Conservation (phyloP, 257 asterid genomes). For the Plantago elongata region DNA sequence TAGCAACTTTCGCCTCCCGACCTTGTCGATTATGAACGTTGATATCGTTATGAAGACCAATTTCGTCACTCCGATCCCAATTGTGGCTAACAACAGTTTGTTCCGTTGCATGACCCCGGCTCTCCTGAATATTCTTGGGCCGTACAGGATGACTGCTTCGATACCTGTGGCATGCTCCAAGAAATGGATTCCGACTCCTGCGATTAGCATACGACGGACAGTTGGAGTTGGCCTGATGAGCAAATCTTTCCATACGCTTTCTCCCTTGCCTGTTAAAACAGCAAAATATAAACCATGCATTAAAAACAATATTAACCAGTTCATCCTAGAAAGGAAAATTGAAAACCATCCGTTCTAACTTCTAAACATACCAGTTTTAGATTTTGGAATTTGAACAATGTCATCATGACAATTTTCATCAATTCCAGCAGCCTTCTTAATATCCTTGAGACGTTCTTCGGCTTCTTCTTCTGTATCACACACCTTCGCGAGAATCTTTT, state of each 20-base stretch:
- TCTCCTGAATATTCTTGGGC: slow-evolving; percentile 8
- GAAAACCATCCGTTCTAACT: neutral
- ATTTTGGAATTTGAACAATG: slow-evolving; percentile 24
- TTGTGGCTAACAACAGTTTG: slow-evolving; percentile 44
- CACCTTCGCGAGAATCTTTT: slow-evolving; percentile 37
- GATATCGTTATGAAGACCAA: slow-evolving; percentile 42
- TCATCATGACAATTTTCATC: slow-evolving; percentile 39
- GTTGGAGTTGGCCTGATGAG: slow-evolving; percentile 11
- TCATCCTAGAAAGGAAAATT: neutral
- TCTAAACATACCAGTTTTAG: neutral
- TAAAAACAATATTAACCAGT: neutral
- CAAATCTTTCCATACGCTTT: slow-evolving; percentile 11
- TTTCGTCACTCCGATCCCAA: slow-evolving; percentile 61
- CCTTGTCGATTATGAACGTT: slow-evolving; percentile 47
- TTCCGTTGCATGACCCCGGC: slow-evolving; percentile 46
- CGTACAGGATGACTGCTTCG: slow-evolving; percentile 11
- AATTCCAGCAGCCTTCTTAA: slow-evolving; percentile 44
- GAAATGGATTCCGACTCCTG: slow-evolving; percentile 11
- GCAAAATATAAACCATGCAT: neutral
- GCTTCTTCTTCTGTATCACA: slow-evolving; percentile 49
- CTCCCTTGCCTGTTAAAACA: neutral
- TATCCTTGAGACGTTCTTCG: slow-evolving; percentile 38
- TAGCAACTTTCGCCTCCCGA: slow-evolving; percentile 54
- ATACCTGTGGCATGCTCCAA: slow-evolving; percentile 13
- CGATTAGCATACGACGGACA: slow-evolving; percentile 13